Evolutionary conservation across 2,329 filamentous ascomycete genomes (phyloP), one percentile per base, ranked within the genome.

Genomic region (Xylaria sp.): DNA sequence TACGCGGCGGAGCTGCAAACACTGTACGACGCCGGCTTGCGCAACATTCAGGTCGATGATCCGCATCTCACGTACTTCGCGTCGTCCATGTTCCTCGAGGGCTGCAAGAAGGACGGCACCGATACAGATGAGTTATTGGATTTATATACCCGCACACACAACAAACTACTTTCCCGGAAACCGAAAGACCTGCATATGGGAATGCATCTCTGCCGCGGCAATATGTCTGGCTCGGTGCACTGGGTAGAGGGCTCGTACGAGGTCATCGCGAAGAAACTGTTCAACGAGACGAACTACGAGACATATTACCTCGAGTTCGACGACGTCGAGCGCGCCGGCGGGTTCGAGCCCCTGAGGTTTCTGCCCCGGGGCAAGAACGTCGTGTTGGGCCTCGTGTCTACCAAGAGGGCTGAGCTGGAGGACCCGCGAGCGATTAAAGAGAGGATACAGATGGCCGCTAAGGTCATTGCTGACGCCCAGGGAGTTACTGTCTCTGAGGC

Each of bases 101-200:
- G 86, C 44, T 89, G 87, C 82, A 80, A 84, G 81, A 88, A 89
- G 72, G 81, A 84, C 41, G 82, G 85, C 7, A 84, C 87, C 3
- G 86, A 90, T 57, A 62, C 73, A 1, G 85, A 87, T 69, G 84
- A 50, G 66, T 72, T 88, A 72, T 83, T 91, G 54, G 86, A 88
- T 73, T 84, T 87, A 39, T 91, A 91, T 77, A 85, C 90, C 73
- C 83, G 85, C 72, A 85, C 89, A 72, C 90, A 90, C 81, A 90
- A 90, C 75, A 84, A 86, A 75, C 85, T 86, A 73, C 83, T 89
- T 72, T 79, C 80, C 46, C 83, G 82, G 73, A 82, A 85, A 18
- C 87, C 88, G 0, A 75, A 78, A 2, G 88, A 89, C 71, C 83
- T 91, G 81, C 88, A 89, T 72, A 79, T 89, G 18, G 89, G 89